Conservation (phyloP, 805 yeast genomes). For the Ascoidea rubescens region DNA sequence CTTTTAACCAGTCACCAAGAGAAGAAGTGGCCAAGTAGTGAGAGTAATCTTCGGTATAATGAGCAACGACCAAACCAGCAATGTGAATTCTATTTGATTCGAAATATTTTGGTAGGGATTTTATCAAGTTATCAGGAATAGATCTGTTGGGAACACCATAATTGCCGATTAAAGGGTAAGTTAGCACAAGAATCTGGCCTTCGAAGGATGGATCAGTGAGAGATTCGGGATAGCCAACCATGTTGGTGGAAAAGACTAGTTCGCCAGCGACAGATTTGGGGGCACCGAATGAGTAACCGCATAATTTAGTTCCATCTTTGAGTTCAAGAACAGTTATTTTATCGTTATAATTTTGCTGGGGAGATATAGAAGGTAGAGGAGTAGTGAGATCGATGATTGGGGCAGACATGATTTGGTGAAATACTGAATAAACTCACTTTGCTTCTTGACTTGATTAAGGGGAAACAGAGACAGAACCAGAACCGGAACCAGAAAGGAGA, state of each 20-base stretch:
- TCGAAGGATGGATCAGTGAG: conserved; percentile 97
- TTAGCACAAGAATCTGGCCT: conserved; percentile 93
- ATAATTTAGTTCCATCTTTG: conserved; percentile 72
- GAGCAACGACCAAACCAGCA: conserved; percentile 94
- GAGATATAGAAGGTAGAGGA: conserved; percentile 76
- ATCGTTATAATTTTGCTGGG: conserved; percentile 79
- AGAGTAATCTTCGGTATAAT: conserved; percentile 90
- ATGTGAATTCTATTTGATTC: conserved; percentile 88
- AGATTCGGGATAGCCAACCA: conserved; percentile 98
- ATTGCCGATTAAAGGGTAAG: conserved; percentile 94
- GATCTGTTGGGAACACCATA: conserved; percentile 96
- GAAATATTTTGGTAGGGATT: conserved; percentile 76
- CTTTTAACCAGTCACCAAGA: conserved; percentile 85
- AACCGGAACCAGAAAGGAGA: background rate
- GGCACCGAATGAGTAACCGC: conserved; percentile 97
- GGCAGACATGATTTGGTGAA: background rate
- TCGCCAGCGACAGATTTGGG: conserved; percentile 85
- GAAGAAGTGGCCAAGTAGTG: conserved; percentile 90
- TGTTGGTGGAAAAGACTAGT: conserved; percentile 97
- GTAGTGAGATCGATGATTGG: conserved; percentile 23
- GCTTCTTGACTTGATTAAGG: too few species aligned
- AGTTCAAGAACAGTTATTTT: conserved; percentile 79
- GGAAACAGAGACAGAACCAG: background rate
- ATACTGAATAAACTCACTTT: background rate
- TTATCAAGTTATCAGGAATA: conserved; percentile 57